phyloP scores from a whole-genome alignment of 768 basidiomycete genomes.

The Coprinopsis strossmayeri region DNA sequence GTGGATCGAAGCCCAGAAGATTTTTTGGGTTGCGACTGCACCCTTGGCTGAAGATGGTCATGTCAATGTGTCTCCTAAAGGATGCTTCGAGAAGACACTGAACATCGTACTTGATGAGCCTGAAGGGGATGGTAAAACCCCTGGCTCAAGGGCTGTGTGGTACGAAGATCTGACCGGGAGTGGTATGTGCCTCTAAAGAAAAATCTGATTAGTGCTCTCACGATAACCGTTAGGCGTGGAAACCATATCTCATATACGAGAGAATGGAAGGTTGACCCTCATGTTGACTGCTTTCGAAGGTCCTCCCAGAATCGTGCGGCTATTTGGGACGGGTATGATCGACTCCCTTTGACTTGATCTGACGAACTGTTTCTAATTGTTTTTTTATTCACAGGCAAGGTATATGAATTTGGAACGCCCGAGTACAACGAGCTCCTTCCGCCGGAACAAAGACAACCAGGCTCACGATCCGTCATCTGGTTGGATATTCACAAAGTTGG shows the following conservation, averaged over 20 bases:
- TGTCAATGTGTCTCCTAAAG: slow-evolving; percentile 61
- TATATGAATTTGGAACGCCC: slow-evolving; percentile 51
- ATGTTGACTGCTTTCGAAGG: slow-evolving; percentile 59
- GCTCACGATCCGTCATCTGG: slow-evolving; percentile 50
- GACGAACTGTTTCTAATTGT: background rate
- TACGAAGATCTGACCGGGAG: slow-evolving; percentile 66
- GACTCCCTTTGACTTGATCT: background rate
- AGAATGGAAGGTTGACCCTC: slow-evolving; percentile 58
- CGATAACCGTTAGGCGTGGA: background rate
- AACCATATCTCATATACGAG: slow-evolving; percentile 46
- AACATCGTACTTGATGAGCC: slow-evolving; percentile 28
- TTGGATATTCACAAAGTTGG: slow-evolving; percentile 50
- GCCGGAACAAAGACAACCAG: slow-evolving; percentile 35
- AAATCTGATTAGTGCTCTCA: background rate
- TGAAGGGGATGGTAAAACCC: background rate
- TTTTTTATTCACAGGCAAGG: slow-evolving; percentile 31
- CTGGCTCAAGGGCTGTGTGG: slow-evolving; percentile 44
- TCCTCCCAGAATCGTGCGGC: slow-evolving; percentile 48
- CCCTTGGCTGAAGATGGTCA: slow-evolving; percentile 47
- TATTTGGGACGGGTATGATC: slow-evolving; percentile 52
- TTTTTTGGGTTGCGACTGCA: slow-evolving; percentile 61
- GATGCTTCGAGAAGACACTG: slow-evolving; percentile 39
- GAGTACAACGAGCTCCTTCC: slow-evolving; percentile 46
- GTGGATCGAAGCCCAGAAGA: slow-evolving; percentile 51
- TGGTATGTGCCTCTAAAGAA: slow-evolving; percentile 14